Conservation (phyloP, 148 eudicot species). For the Cornus suecica region DNA sequence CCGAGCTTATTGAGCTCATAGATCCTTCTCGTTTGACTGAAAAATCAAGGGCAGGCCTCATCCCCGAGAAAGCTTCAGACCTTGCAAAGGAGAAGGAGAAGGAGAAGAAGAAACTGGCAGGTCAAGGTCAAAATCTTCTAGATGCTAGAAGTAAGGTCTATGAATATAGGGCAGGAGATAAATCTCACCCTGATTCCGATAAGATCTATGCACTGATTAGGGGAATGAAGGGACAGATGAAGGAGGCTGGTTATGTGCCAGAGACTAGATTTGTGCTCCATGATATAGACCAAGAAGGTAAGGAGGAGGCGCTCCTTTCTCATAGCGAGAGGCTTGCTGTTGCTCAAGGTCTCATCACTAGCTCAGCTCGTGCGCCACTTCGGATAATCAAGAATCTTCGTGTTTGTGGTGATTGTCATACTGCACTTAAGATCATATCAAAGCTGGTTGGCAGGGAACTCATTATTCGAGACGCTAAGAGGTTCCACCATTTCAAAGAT, state of each 20-base stretch:
- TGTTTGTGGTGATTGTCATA: conserved; percentile 83
- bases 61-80: conserved; percentile 51
- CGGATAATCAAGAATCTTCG: conserved; percentile 89
- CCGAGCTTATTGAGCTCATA: conserved; percentile 57
- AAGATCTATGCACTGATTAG: conserved; percentile 64
- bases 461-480: conserved; percentile 73
- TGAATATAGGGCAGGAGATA: conserved; percentile 85
- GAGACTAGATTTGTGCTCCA: conserved; percentile 83
- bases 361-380: conserved; percentile 53
- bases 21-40: conserved; percentile 61
- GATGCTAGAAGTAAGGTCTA: conserved; percentile 51
- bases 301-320: conserved; percentile 87
- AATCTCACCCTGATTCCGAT: conserved; percentile 67
- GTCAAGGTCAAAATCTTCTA: conserved; percentile 33
- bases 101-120: conserved; percentile 53
- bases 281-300: conserved; percentile 69
- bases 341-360: conserved; percentile 57
- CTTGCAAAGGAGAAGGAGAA: conserved; percentile 48
- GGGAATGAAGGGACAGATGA: conserved; percentile 68
- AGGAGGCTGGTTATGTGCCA: conserved; percentile 77
- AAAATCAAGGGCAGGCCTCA: conserved; percentile 58
- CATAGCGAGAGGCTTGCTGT: conserved; percentile 91
- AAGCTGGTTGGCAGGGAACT: conserved; percentile 78
- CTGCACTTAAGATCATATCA: conserved; percentile 70
- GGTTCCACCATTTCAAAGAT: conserved; percentile 83